Evolutionary conservation across 257 asterid genomes (phyloP), one percentile per base, ranked within the genome.

Genomic region (Solanum chilense): DNA sequence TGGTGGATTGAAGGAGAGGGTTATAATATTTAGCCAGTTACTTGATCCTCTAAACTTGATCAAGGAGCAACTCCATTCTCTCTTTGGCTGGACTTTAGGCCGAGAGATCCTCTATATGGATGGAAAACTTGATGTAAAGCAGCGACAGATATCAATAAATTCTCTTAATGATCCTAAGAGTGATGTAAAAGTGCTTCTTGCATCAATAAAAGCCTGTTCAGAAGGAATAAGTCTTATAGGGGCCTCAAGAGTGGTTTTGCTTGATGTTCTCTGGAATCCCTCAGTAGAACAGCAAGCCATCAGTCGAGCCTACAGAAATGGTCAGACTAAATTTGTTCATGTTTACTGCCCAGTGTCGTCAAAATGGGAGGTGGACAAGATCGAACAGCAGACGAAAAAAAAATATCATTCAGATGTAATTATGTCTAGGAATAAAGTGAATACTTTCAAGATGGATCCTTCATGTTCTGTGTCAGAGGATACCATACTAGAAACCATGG

Each of bases 221-320:
- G 98, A 97, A 85, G 99, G 99, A 3, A 95, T 97, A 45, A 94
- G 87, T 89, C 78, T 97, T 15, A 94, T 94, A 3, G 99, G 98
- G 42, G 98, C 98, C 3, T 97, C 98, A 1, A 91, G 98, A 44
- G 98, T 95, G 6, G 95, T 97, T 31, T 68, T 95, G 85, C 94
- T 97, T 11, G 98, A 97, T 81, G 95, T 94, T 18, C 92, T 88
- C 6, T 97, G 98, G 98, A 97, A 97, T 69, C 98, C 98, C 1
- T 89, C 98, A 0, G 95, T 94, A 1, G 92, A 94, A 73, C 89
- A 93, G 73, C 98, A 95, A 88, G 98, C 98, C 25, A 91, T 94
- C 4, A 90, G 97, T 88, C 89, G 98, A 18, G 98, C 98, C 5
- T 94, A 95, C 85, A 90, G 98, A 90, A 90, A 94, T 6, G 98